These are phyloP conservation scores for Murraya paniculata DNA, from an alignment of 345 rosid species.

Conservation along the genomic window DNA sequence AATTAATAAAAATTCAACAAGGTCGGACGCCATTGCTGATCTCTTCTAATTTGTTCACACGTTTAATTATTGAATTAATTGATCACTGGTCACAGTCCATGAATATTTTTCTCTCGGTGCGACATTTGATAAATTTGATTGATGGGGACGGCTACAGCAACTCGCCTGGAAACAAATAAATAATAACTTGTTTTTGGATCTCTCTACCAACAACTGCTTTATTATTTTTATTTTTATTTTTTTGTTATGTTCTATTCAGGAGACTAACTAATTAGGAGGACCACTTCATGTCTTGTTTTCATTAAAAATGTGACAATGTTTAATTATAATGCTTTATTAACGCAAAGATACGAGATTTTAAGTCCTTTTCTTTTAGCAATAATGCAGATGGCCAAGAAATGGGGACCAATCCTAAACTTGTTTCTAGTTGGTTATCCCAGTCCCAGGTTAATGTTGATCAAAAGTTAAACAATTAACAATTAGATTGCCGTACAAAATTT, in stretches of 20 bases:
- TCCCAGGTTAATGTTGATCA: background rate
- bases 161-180: background rate
- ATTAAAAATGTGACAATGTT: background rate
- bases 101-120: background rate
- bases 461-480: background rate
- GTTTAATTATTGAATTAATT: slow-evolving; percentile 11
- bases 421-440: background rate
- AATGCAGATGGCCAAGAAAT: background rate
- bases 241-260: background rate
- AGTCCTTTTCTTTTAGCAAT: background rate
- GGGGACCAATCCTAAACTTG: slow-evolving; percentile 7
- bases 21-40: background rate
- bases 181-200: slow-evolving; percentile 5
- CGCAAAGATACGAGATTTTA: background rate
- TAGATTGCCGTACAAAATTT: background rate
- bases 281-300: background rate
- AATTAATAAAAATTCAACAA: background rate
- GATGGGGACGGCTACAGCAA: background rate
- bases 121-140: background rate
- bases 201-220: background rate
- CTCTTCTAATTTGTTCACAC: slow-evolving; percentile 13
- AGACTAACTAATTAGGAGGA: background rate
- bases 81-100: background rate
- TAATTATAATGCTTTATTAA: background rate
- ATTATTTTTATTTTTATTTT: background rate